A percentile compares a stretch with the other conserved stretches of the same genome.
Conservation (phyloP, 2,329 filamentous ascomycete genomes). For the Exophiala viscosa region DNA sequence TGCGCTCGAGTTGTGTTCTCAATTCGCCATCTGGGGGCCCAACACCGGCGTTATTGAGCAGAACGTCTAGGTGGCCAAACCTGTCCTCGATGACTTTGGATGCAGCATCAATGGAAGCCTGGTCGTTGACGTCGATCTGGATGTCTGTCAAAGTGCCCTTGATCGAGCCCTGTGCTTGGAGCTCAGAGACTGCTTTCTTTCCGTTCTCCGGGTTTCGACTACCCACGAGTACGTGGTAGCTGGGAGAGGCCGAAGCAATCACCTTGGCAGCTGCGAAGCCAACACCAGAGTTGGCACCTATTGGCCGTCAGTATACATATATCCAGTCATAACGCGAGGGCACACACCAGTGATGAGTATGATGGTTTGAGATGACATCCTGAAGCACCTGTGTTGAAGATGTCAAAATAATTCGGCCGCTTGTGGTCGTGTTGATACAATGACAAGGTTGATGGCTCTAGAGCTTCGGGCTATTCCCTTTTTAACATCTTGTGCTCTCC, state of each 20-base stretch:
- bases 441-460: too few relatives aligned
- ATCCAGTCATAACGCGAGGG: neutral
- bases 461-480: too few relatives aligned
- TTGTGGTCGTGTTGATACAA: too few relatives aligned
- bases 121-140: constrained; percentile 33
- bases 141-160: constrained; percentile 29
- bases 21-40: neutral
- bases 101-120: constrained; percentile 30
- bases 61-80: constrained; percentile 32
- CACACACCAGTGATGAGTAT: neutral
- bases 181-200: constrained; percentile 10
- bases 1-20: neutral
- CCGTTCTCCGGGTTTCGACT: constrained; percentile 13
- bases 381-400: neutral
- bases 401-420: neutral
- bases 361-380: neutral
- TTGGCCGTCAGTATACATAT: neutral
- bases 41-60: constrained; percentile 35
- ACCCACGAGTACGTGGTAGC: constrained; percentile 25
- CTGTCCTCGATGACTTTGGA: constrained; percentile 27
- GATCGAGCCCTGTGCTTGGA: constrained; percentile 3
- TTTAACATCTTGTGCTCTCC: too few relatives aligned
- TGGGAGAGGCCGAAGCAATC: constrained; percentile 20
- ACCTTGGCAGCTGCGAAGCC: constrained; percentile 27
- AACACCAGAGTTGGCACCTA: constrained; percentile 31